Base-by-base conservation (phyloP, 495 filamentous ascomycete species). In the Xylaria nigripes region DNA sequence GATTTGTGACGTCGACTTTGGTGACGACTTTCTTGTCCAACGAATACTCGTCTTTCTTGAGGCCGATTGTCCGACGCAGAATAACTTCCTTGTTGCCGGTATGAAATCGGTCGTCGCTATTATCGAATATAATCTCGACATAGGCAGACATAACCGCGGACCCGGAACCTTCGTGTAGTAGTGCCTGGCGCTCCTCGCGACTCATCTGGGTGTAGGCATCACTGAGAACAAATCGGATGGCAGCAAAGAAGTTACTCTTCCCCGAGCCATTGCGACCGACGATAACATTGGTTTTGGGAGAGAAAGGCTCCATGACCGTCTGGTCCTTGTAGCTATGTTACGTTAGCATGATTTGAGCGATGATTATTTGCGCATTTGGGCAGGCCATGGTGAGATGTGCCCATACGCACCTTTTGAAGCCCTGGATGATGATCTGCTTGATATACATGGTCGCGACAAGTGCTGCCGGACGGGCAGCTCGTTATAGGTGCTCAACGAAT, bases 381-480 rank as follows among this genome's bases (percentile, higher is more conserved):
- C 21, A 4, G 32, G 10, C 23, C 36, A 6, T 19, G 7, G 48
- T 43, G 30, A 15, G 24, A 13, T 1, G 36, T 44, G 53, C 50
- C 50, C 48, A 50, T 44, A 45, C 74, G 51, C 70, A 96, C 92
- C 92, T 96, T 75, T 97, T 97, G 76, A 99, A 99, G 80, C 93
- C 93, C 65, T 99, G 93, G 65, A 99, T 97, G 72, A 96, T 99
- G 66, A 99, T 96, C 76, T 99, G 93, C 71, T 97, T 97, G 81
- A 99, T 96, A 74, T 94, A 90, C 90, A 97, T 95, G 68, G 71
- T 82, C 73, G 65, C 63, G 55, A 50, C 58, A 51, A 56, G 57
- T 58, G 61, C 64, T 64, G 64, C 64, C 64, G 49, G 49, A 54
- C 64, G 59, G 64, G 64, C 64, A 66, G 61, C 61, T 60, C 62